Conservation (phyloP, 306 rosid genomes). For the Acmispon strigosus region DNA sequence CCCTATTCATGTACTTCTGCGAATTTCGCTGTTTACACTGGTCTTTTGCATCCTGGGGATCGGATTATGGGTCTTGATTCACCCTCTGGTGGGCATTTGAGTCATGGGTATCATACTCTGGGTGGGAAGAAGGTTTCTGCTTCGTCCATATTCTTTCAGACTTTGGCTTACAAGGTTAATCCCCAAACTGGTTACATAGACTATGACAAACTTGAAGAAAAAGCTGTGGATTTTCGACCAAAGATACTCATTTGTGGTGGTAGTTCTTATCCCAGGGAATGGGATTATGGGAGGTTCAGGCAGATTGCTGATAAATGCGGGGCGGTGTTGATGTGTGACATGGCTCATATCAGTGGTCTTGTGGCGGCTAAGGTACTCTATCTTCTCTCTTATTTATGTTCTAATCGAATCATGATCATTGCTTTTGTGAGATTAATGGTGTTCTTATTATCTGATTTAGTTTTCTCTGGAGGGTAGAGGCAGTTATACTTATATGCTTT, state of each 20-base stretch:
- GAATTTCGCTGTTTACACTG: slow-evolving; percentile 73
- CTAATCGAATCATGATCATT: background rate
- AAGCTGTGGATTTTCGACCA: slow-evolving; percentile 71
- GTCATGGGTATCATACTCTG: slow-evolving; percentile 75
- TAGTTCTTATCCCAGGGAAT: slow-evolving; percentile 78
- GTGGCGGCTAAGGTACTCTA: slow-evolving; percentile 68
- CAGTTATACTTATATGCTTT: background rate
- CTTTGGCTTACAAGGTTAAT: slow-evolving; percentile 68
- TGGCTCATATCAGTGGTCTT: slow-evolving; percentile 91
- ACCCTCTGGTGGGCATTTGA: slow-evolving; percentile 81
- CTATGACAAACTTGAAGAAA: slow-evolving; percentile 80
- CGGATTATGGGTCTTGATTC: slow-evolving; percentile 87
- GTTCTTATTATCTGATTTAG: background rate
- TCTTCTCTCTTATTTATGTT: slow-evolving; percentile 4
- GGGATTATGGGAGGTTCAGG: slow-evolving; percentile 73
- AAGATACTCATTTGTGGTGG: slow-evolving; percentile 87
- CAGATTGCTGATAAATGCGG: slow-evolving; percentile 78
- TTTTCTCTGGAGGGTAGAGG: background rate
- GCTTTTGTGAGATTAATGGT: background rate
- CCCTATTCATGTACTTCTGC: slow-evolving; percentile 88
- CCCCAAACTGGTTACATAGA: slow-evolving; percentile 66
- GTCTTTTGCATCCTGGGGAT: slow-evolving; percentile 66
- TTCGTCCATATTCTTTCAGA: slow-evolving; percentile 69
- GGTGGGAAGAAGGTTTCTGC: slow-evolving; percentile 75
- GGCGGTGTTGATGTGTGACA: slow-evolving; percentile 79